Evolutionary conservation across 495 filamentous ascomycete species (phyloP).

Genomic region (Sordaria brevicollis): DNA sequence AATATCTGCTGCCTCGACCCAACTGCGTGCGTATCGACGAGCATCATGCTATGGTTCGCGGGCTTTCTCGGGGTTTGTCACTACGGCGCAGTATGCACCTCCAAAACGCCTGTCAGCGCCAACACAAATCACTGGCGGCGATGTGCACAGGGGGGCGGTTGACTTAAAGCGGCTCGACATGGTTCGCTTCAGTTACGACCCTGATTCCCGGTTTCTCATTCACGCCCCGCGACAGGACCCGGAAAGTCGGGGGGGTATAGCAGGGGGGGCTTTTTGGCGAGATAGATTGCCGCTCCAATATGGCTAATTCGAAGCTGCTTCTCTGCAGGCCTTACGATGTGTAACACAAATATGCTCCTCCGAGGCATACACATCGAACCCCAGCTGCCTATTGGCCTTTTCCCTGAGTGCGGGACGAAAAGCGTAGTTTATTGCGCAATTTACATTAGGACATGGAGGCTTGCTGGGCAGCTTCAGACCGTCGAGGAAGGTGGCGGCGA

Average conservation of each 20-base stretch:
- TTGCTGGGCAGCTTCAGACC: not conserved
- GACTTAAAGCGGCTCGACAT: constrained; percentile 12
- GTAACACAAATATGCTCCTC: not conserved
- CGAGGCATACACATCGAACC: not conserved
- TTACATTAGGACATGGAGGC: not conserved
- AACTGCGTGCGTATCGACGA: not conserved
- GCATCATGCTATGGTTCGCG: not conserved
- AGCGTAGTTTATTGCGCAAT: not conserved
- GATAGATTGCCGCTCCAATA: constrained; percentile 15
- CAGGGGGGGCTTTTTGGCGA: not conserved
- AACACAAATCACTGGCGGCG: not conserved
- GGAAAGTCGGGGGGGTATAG: not conserved
- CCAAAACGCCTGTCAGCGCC: not conserved
- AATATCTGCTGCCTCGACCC: not conserved
- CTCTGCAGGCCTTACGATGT: not conserved
- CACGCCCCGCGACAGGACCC: constrained; percentile 12
- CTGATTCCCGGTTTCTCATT: constrained; percentile 27
- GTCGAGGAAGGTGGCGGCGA: not conserved
- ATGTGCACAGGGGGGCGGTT: constrained; percentile 12
- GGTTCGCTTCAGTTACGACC: constrained; percentile 24
- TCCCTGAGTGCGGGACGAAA: not conserved
- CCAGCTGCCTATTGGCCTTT: not conserved
- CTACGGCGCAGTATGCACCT: not conserved
- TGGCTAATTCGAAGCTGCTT: constrained; percentile 8
- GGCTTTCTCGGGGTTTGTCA: not conserved